Conservation (phyloP, 2,329 filamentous ascomycete genomes). For the Chaetomiaceae sp. region DNA sequence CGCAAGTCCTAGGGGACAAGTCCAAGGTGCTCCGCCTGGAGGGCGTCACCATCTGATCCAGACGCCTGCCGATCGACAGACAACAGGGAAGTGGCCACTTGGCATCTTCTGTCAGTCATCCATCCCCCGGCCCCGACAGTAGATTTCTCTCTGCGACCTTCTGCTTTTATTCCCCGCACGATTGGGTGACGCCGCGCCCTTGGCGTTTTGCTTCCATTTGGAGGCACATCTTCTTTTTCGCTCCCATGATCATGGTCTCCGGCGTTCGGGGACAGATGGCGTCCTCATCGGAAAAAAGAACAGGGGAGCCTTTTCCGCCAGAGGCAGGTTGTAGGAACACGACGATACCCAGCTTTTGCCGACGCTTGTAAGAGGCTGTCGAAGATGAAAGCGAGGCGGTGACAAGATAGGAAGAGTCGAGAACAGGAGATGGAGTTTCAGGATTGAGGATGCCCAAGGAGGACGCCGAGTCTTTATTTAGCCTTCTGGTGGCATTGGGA, state of each 20-base stretch:
- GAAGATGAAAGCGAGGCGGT: not conserved
- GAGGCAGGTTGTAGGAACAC: slow-evolving; percentile 8
- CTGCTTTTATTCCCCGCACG: slow-evolving; percentile 1
- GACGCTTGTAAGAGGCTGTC: slow-evolving; percentile 12
- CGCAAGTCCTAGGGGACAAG: slow-evolving; percentile 57
- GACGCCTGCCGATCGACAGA: not conserved
- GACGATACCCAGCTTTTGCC: slow-evolving; percentile 13
- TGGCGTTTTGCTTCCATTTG: too few relatives aligned
- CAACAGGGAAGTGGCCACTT: too few relatives aligned
- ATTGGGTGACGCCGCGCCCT: slow-evolving; percentile 6
- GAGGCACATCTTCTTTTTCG: not conserved
- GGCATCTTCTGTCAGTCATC: too few relatives aligned
- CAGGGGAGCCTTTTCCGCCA: not conserved
- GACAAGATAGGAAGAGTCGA: not conserved
- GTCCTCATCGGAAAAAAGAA: not conserved
- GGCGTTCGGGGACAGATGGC: not conserved
- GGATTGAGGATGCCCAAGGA: too few relatives aligned
- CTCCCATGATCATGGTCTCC: not conserved
- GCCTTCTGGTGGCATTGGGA: too few relatives aligned
- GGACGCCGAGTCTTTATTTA: too few relatives aligned
- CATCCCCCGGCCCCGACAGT: slow-evolving; percentile 7
- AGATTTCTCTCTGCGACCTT: slow-evolving; percentile 3
- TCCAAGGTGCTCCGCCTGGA: slow-evolving; percentile 57
- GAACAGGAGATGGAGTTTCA: not conserved
- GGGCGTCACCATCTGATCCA: slow-evolving; percentile 32